Percentiles rank a stretch among this genome's conserved stretches.
Evolutionary conservation across 345 rosid genomes (phyloP).

Genomic region (Heritiera littoralis): DNA sequence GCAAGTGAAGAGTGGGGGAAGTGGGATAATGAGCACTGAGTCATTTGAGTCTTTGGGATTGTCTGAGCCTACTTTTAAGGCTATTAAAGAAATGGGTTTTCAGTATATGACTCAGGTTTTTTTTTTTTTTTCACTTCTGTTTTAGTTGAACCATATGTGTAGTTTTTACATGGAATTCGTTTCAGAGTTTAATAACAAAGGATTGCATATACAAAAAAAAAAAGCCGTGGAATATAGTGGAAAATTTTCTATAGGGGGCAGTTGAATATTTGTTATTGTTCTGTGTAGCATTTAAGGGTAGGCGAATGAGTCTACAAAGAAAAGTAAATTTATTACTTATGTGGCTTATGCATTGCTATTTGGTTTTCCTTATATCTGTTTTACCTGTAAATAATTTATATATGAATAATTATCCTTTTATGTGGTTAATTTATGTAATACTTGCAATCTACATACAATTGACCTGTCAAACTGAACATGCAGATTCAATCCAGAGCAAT

Average conservation of each 20-base stretch:
- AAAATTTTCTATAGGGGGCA: background rate
- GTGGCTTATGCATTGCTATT: background rate
- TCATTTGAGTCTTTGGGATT: conserved; percentile 71
- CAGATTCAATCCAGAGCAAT: conserved; percentile 93
- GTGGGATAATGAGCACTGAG: conserved; percentile 81
- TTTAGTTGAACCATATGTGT: background rate
- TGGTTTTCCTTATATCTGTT: background rate
- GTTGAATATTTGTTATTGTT: background rate
- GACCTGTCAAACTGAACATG: conserved; percentile 15
- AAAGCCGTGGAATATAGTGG: background rate
- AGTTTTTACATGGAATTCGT: background rate
- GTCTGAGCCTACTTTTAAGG: conserved; percentile 63
- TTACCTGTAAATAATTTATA: background rate
- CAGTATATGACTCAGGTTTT: conserved; percentile 79
- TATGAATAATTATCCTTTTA: no score
- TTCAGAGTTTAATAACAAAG: background rate
- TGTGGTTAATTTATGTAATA: background rate
- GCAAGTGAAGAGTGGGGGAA: conserved; percentile 27
- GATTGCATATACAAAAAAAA: background rate
- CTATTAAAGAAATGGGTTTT: conserved; percentile 80
- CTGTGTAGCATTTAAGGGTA: background rate
- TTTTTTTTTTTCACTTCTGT: background rate
- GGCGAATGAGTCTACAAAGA: background rate
- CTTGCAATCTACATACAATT: conserved; percentile 1
- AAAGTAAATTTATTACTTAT: background rate